Evolutionary conservation across 192 early-diverging fungal species (phyloP).

Genomic region (Umbelopsis vinacea): DNA sequence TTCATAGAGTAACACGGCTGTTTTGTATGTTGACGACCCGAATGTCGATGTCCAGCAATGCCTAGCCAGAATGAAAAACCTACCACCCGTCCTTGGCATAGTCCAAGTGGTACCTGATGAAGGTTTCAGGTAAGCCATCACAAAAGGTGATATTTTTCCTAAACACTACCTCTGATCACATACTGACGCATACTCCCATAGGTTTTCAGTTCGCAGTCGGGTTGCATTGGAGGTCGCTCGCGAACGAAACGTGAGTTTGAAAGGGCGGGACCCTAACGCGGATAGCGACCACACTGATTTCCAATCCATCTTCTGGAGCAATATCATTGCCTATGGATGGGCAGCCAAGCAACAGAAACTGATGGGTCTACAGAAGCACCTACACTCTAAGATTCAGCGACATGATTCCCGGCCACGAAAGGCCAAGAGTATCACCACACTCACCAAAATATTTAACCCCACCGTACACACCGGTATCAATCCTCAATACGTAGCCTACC

Average conservation of each 20-base stretch:
- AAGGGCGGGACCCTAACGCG: constrained; percentile 17
- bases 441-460: constrained; percentile 18
- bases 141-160: too few relatives aligned
- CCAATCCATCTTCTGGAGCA: constrained; percentile 46
- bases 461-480: constrained; percentile 5
- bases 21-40: constrained; percentile 40
- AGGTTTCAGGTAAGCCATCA: constrained; percentile 4
- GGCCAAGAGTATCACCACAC: constrained; percentile 15
- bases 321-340: constrained; percentile 22
- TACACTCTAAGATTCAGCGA: neutral
- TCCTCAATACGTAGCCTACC: constrained; percentile 17
- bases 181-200: neutral
- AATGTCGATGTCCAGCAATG: constrained; percentile 10
- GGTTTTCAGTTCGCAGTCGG: constrained; percentile 9
- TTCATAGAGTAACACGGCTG: constrained; percentile 32
- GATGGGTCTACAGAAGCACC: neutral
- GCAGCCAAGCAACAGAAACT: constrained; percentile 2
- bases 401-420: constrained; percentile 11
- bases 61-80: constrained; percentile 1
- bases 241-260: constrained; percentile 2
- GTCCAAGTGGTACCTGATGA: constrained; percentile 12
- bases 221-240: neutral
- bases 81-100: neutral
- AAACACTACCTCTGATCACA: too few relatives aligned
- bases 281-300: constrained; percentile 31